These are phyloP conservation scores for Phytophthora colocasiae DNA, from an alignment of 352 stramenopile genomes.

Conservation along the genomic window DNA sequence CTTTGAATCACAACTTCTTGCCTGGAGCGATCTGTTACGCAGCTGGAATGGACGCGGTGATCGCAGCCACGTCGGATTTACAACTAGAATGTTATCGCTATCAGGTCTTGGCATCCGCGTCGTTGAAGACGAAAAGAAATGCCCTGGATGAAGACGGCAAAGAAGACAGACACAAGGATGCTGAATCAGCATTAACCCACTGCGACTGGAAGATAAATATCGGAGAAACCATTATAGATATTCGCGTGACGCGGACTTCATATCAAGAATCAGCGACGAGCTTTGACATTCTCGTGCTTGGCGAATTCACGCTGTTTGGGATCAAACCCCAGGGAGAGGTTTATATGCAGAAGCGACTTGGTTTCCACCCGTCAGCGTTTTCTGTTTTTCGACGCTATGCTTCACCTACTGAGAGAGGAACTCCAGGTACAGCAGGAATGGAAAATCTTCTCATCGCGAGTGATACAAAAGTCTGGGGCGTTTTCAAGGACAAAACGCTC, in stretches of 20 bases:
- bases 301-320: conserved; percentile 84
- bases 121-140: conserved; percentile 67
- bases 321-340: conserved; percentile 82
- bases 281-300: conserved; percentile 87
- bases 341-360: conserved; percentile 80
- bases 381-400: conserved; percentile 55
- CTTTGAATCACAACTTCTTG: conserved; percentile 84
- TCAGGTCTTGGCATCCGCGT: conserved; percentile 82
- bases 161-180: conserved; percentile 28
- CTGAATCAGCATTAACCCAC: conserved; percentile 43
- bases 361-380: conserved; percentile 71
- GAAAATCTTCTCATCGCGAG: conserved; percentile 86
- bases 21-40: conserved; percentile 87
- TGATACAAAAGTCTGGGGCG: conserved; percentile 74
- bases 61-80: conserved; percentile 84
- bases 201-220: conserved; percentile 79
- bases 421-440: conserved; percentile 19
- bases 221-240: conserved; percentile 66
- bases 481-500: conserved; percentile 83
- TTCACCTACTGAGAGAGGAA: conserved; percentile 21
- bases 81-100: conserved; percentile 90
- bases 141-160: conserved; percentile 52
- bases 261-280: conserved; percentile 53
- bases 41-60: conserved; percentile 77
- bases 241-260: conserved; percentile 59